Evolutionary conservation across 305 asterid species (phyloP).

Genomic region (Galium porrigens): DNA sequence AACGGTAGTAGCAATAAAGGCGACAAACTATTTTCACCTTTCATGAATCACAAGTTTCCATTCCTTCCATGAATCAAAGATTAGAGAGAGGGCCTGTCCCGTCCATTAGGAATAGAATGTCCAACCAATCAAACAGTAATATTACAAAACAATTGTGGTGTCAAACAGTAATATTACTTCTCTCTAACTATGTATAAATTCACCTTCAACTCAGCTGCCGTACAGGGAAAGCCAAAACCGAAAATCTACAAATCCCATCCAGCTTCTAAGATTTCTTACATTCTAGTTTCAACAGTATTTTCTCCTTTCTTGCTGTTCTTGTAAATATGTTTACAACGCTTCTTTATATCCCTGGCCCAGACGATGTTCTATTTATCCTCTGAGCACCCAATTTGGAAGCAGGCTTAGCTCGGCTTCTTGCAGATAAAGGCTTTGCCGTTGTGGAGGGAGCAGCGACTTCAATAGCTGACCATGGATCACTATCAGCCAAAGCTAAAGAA

Average conservation of each 20-base stretch:
- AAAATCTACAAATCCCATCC: constrained; percentile 30
- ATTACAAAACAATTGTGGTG: constrained; percentile 19
- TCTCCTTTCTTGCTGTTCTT: constrained; percentile 1
- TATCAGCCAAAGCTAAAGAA: constrained; percentile 33
- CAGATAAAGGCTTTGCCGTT: constrained; percentile 44
- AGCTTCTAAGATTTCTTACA: constrained; percentile 14
- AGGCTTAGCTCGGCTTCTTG: constrained; percentile 55
- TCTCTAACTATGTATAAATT: constrained; percentile 13
- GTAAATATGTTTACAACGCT: constrained; percentile 10
- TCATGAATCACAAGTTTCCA: neutral
- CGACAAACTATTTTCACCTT: no score
- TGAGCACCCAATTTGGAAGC: constrained; percentile 73
- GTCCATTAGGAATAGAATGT: neutral
- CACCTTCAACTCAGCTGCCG: constrained; percentile 18
- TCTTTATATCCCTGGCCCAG: constrained; percentile 38
- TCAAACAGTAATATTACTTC: constrained; percentile 19
- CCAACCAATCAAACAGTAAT: constrained; percentile 7
- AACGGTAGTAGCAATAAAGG: no score
- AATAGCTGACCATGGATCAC: constrained; percentile 86
- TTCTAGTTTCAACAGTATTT: constrained; percentile 10
- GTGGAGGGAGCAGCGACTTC: constrained; percentile 82
- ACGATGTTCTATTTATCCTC: constrained; percentile 72
- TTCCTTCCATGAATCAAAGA: no score
- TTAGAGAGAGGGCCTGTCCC: no score
- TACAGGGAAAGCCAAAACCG: constrained; percentile 8